A percentile compares a stretch with the other conserved stretches of the same genome.
phyloP scores from a whole-genome alignment of 1,284 basidiomycete species.

The Cystobasidium pallidum region DNA sequence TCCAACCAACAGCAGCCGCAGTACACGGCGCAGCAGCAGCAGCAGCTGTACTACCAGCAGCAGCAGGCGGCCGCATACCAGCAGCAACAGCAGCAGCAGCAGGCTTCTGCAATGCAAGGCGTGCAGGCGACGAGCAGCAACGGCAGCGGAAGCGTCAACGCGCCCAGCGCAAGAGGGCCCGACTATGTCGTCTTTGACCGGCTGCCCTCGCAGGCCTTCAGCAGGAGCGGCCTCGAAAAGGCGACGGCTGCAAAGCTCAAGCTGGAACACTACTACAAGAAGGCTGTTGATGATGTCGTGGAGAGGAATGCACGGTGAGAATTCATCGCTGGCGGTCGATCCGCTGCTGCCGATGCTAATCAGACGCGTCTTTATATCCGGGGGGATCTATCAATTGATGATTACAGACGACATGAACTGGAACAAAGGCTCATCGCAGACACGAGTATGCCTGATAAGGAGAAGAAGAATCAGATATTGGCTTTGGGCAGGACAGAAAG shows the following conservation, averaged over 20 bases:
- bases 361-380: constrained; percentile 18
- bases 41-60: constrained; percentile 20
- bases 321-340: not conserved
- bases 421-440: constrained; percentile 83
- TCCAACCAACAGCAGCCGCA: constrained; percentile 32
- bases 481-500: constrained; percentile 90
- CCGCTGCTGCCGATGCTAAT: not conserved
- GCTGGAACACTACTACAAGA: constrained; percentile 96
- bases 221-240: constrained; percentile 83
- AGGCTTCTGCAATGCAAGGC: constrained; percentile 5
- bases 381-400: not conserved
- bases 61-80: constrained; percentile 12
- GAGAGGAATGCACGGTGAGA: constrained; percentile 79
- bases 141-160: constrained; percentile 3
- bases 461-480: constrained; percentile 76
- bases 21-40: constrained; percentile 23
- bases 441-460: constrained; percentile 52
- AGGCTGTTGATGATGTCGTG: constrained; percentile 87
- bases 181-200: constrained; percentile 97
- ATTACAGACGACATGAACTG: constrained; percentile 79
- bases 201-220: constrained; percentile 73
- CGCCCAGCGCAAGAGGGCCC: constrained; percentile 48
- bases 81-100: constrained; percentile 45
- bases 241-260: constrained; percentile 95
- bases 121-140: constrained; percentile 18